These are phyloP conservation scores for Pseudocercospora fuligena DNA, from an alignment of 2,329 filamentous ascomycete species.

Conservation along the genomic window DNA sequence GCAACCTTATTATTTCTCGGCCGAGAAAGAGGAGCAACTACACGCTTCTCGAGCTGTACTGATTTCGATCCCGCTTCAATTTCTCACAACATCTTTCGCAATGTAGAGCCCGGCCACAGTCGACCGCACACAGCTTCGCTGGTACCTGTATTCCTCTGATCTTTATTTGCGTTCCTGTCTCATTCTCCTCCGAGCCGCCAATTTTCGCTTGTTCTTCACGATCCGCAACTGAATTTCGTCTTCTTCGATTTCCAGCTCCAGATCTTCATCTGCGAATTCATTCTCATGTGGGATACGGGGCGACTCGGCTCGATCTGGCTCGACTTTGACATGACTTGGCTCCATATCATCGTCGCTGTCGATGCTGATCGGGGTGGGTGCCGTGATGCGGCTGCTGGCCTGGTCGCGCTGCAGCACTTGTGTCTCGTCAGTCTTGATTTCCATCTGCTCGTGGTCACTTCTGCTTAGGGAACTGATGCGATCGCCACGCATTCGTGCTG, in stretches of 20 bases:
- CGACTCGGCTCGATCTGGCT: too few species aligned
- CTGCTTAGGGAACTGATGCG: too few species aligned
- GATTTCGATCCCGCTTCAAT: not conserved
- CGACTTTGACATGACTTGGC: too few species aligned
- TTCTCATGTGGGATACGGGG: not conserved
- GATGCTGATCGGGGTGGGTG: too few species aligned
- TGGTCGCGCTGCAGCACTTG: not conserved
- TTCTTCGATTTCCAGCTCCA: not conserved
- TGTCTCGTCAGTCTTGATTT: not conserved
- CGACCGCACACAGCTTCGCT: too few species aligned
- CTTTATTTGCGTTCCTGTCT: not conserved
- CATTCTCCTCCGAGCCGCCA: not conserved
- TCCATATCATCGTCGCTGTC: too few species aligned
- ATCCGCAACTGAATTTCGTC: not conserved
- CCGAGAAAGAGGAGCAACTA: too few species aligned
- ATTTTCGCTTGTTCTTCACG: not conserved
- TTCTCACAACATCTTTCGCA: not conserved
- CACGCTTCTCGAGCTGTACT: too few species aligned
- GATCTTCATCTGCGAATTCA: not conserved
- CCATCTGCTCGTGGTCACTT: not conserved
- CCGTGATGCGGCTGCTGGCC: too few species aligned
- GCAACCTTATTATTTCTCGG: too few species aligned
- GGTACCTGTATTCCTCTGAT: not conserved
- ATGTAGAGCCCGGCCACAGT: not conserved
- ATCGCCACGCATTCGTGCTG: too few species aligned